phyloP scores from a whole-genome alignment of 2,329 filamentous ascomycete genomes.

The Penicillium frequentans region DNA sequence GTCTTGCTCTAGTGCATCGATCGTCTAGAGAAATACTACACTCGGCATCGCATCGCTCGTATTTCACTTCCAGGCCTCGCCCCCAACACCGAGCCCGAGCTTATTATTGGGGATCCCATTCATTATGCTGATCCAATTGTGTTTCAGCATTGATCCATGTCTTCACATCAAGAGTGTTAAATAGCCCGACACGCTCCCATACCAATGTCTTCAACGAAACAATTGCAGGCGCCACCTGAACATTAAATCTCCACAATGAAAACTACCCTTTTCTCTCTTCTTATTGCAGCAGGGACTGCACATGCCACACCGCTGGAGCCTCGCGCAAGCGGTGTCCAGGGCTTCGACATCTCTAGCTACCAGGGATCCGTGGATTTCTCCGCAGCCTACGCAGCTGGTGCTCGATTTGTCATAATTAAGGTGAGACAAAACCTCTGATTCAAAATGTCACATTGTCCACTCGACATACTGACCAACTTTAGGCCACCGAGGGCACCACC shows the following conservation, averaged over 20 bases:
- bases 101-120: slow-evolving; percentile 10
- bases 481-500: slow-evolving; percentile 56
- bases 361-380: slow-evolving; percentile 29
- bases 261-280: slow-evolving; percentile 11
- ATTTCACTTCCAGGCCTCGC: slow-evolving; percentile 1
- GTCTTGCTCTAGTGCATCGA: neutral
- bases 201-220: neutral
- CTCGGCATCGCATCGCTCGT: slow-evolving; percentile 5
- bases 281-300: slow-evolving; percentile 18
- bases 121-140: neutral
- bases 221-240: neutral
- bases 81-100: neutral
- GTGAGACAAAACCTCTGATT: slow-evolving; percentile 4
- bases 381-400: slow-evolving; percentile 28
- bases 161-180: neutral
- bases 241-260: slow-evolving; percentile 17
- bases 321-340: slow-evolving; percentile 24
- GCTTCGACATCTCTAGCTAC: slow-evolving; percentile 35
- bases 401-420: slow-evolving; percentile 38
- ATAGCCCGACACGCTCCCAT: neutral
- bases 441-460: neutral
- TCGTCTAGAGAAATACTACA: slow-evolving; percentile 4
- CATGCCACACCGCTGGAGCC: slow-evolving; percentile 15
- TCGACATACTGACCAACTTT: neutral
- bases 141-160: neutral